Conservation (phyloP, 768 basidiomycete species). For the Russula virescens region DNA sequence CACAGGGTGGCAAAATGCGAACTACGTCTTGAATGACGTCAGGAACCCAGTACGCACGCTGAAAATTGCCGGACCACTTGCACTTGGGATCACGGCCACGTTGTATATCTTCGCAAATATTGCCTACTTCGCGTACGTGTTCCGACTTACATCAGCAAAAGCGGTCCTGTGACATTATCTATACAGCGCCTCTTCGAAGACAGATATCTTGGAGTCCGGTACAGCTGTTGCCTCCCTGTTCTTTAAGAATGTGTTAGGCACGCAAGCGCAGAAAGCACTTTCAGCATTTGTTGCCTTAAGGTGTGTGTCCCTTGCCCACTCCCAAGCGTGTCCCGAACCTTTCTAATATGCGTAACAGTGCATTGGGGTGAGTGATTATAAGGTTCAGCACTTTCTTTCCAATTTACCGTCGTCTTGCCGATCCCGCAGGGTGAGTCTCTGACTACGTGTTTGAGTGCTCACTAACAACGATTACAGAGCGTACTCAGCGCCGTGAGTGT, state of each 20-base stretch:
- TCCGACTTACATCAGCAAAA: not conserved
- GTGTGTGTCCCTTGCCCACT: constrained; percentile 33
- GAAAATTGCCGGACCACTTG: constrained; percentile 56
- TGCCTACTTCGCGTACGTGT: constrained; percentile 47
- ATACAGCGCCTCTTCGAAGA: constrained; percentile 39
- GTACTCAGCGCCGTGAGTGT: constrained; percentile 9
- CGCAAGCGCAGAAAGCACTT: constrained; percentile 46
- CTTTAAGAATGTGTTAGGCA: constrained; percentile 54
- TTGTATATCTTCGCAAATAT: constrained; percentile 54
- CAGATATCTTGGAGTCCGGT: constrained; percentile 43
- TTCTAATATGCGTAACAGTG: constrained; percentile 26
- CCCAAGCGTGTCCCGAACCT: not conserved
- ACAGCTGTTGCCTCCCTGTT: constrained; percentile 57
- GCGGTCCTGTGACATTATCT: not conserved
- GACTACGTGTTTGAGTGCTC: not conserved
- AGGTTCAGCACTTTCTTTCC: not conserved
- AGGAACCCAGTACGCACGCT: constrained; percentile 54
- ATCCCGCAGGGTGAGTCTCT: constrained; percentile 9
- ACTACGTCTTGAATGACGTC: constrained; percentile 57
- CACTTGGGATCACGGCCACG: constrained; percentile 46
- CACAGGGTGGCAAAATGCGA: constrained; percentile 50
- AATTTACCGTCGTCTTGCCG: not conserved
- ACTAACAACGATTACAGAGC: constrained; percentile 9
- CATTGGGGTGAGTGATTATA: constrained; percentile 30
- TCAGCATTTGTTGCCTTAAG: constrained; percentile 54